Evolutionary conservation across 768 basidiomycete species (phyloP).

Genomic region (Lepiota brunneoincarnata): DNA sequence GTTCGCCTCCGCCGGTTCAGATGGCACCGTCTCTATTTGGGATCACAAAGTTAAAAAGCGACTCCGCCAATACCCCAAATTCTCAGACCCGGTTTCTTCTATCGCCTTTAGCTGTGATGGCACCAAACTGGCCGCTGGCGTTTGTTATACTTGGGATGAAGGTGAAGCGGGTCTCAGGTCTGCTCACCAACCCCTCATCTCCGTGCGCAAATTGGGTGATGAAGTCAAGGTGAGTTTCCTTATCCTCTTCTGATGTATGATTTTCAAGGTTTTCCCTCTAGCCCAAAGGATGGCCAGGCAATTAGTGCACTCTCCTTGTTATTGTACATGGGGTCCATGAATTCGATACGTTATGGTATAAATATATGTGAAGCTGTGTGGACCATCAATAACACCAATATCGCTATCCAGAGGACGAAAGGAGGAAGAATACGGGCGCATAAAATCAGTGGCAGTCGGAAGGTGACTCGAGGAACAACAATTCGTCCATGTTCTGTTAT

Average conservation of each 20-base stretch:
- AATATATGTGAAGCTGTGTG: too few species aligned
- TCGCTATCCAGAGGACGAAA: too few species aligned
- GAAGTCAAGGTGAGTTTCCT: constrained; percentile 55
- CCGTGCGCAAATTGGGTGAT: constrained; percentile 64
- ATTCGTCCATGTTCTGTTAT: too few species aligned
- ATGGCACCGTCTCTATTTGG: constrained; percentile 94
- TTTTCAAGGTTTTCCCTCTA: background rate
- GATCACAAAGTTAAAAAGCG: constrained; percentile 97
- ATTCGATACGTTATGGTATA: too few species aligned
- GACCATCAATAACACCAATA: too few species aligned
- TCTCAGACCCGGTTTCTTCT: constrained; percentile 68
- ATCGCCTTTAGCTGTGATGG: constrained; percentile 86
- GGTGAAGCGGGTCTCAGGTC: constrained; percentile 71
- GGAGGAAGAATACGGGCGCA: too few species aligned
- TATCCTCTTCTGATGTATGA: too few species aligned
- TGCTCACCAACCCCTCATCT: constrained; percentile 59
- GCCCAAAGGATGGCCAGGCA: constrained; percentile 10
- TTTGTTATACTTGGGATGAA: constrained; percentile 90
- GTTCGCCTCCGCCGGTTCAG: constrained; percentile 94
- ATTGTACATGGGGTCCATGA: too few species aligned
- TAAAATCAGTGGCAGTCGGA: too few species aligned
- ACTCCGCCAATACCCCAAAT: constrained; percentile 85
- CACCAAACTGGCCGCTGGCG: constrained; percentile 75
- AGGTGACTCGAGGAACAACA: too few species aligned
- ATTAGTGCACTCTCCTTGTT: background rate